phyloP scores from a whole-genome alignment of 2,329 filamentous ascomycete species.

The Nigrograna mackinnonii region DNA sequence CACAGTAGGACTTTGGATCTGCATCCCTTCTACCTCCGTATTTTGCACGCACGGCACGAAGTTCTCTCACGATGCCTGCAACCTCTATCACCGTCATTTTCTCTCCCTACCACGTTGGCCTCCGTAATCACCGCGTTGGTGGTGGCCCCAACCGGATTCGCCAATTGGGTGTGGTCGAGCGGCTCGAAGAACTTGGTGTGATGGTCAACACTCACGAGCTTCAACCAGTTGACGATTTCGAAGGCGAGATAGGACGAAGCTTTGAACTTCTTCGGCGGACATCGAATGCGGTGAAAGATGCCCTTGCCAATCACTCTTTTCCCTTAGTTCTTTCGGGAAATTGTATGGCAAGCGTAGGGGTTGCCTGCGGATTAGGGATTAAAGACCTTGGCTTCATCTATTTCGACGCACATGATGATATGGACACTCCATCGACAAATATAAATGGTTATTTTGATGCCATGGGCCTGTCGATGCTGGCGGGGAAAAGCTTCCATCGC shows the following conservation, averaged over 20 bases:
- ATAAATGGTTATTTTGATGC: conserved; percentile 44
- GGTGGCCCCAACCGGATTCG: conserved; percentile 40
- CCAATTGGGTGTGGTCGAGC: conserved; percentile 25
- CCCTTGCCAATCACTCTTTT: conserved; percentile 30
- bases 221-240: conserved; percentile 36
- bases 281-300: conserved; percentile 33
- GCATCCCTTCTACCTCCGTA: too few relatives aligned
- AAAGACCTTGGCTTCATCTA: conserved; percentile 39
- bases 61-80: too few relatives aligned
- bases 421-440: conserved; percentile 40
- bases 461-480: conserved; percentile 42
- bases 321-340: conserved; percentile 46
- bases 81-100: conserved; percentile 10
- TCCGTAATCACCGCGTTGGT: conserved; percentile 41
- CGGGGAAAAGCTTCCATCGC: conserved; percentile 35
- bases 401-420: conserved; percentile 51
- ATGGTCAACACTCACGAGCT: conserved; percentile 27
- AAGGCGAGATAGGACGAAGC: conserved; percentile 45
- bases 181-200: conserved; percentile 26
- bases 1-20: too few relatives aligned
- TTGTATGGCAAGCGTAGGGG: conserved; percentile 41
- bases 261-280: conserved; percentile 46
- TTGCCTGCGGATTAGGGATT: conserved; percentile 37
- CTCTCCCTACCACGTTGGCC: conserved; percentile 46
- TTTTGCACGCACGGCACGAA: too few relatives aligned